A percentile compares a stretch with the other conserved stretches of the same genome.
phyloP scores from a whole-genome alignment of 495 filamentous ascomycete genomes.

The Talaromyces ruber region DNA sequence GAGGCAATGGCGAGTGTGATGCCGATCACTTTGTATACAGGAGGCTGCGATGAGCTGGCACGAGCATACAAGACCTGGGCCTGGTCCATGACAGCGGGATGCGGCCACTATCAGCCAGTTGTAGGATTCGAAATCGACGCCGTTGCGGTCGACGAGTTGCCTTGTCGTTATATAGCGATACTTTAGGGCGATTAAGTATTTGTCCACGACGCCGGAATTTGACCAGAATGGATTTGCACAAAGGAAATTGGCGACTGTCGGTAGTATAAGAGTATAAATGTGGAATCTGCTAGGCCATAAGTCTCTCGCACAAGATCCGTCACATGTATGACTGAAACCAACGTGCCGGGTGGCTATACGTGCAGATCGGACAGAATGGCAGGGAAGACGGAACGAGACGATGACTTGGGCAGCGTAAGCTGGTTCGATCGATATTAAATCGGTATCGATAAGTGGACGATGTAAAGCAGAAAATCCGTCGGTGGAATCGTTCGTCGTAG shows the following conservation, averaged over 20 bases:
- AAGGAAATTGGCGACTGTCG: not conserved
- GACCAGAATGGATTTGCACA: not conserved
- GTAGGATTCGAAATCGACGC: not conserved
- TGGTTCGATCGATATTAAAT: not conserved
- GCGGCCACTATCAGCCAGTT: constrained; percentile 2
- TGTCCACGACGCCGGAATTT: not conserved
- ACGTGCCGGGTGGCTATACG: not conserved
- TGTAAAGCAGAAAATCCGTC: not conserved
- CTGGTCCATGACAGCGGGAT: constrained; percentile 26
- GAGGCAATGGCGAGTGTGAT: constrained; percentile 81
- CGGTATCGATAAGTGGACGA: not conserved
- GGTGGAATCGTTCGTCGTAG: not conserved
- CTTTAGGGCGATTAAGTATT: not conserved
- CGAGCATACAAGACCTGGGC: constrained; percentile 42
- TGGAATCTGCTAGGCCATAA: not conserved
- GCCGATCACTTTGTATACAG: constrained; percentile 78
- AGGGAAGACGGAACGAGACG: not conserved
- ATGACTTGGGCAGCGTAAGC: not conserved
- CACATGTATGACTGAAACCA: not conserved
- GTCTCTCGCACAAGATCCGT: not conserved
- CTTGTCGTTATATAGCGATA: not conserved
- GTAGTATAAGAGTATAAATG: not conserved
- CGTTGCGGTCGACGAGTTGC: not conserved
- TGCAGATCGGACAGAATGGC: not conserved
- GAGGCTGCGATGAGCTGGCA: constrained; percentile 36